A percentile compares a stretch with the other conserved stretches of the same genome.
These are phyloP conservation scores for Aspergillus nidulans DNA, from an alignment of 495 filamentous ascomycete species.

Conservation along the genomic window DNA sequence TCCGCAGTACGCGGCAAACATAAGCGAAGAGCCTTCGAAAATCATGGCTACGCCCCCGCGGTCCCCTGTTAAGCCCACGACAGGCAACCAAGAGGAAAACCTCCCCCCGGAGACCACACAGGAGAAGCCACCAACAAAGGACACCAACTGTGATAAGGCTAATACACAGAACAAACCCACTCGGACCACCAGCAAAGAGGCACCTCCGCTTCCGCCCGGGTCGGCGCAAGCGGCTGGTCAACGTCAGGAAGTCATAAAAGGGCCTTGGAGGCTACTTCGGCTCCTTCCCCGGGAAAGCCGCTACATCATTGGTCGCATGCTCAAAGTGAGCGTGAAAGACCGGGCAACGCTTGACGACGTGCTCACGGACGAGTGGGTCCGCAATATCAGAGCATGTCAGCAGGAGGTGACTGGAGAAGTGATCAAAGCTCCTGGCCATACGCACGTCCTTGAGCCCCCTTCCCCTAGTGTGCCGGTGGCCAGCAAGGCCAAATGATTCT, in stretches of 20 bases:
- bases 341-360: slow-evolving; percentile 83
- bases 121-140: slow-evolving; percentile 17
- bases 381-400: slow-evolving; percentile 57
- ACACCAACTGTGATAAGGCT: slow-evolving; percentile 23
- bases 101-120: slow-evolving; percentile 21
- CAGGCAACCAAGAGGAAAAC: slow-evolving; percentile 19
- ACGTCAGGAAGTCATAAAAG: slow-evolving; percentile 73
- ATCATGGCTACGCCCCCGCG: slow-evolving; percentile 11
- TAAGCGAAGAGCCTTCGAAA: slow-evolving; percentile 5
- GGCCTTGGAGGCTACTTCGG: slow-evolving; percentile 89
- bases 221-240: slow-evolving; percentile 35
- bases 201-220: slow-evolving; percentile 33
- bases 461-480: slow-evolving; percentile 37
- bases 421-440: slow-evolving; percentile 51
- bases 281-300: slow-evolving; percentile 86
- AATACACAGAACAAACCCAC: slow-evolving; percentile 22
- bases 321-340: slow-evolving; percentile 80
- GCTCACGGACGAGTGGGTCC: slow-evolving; percentile 84
- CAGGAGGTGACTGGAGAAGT: slow-evolving; percentile 57
- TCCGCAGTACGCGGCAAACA: slow-evolving; percentile 1
- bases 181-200: slow-evolving; percentile 49
- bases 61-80: slow-evolving; percentile 12
- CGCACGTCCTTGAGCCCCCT: slow-evolving; percentile 60
- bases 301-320: slow-evolving; percentile 86
- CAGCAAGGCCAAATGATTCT: slow-evolving; percentile 37